phyloP scores from a whole-genome alignment of 805 yeast species.

The Candida andamanensis region DNA sequence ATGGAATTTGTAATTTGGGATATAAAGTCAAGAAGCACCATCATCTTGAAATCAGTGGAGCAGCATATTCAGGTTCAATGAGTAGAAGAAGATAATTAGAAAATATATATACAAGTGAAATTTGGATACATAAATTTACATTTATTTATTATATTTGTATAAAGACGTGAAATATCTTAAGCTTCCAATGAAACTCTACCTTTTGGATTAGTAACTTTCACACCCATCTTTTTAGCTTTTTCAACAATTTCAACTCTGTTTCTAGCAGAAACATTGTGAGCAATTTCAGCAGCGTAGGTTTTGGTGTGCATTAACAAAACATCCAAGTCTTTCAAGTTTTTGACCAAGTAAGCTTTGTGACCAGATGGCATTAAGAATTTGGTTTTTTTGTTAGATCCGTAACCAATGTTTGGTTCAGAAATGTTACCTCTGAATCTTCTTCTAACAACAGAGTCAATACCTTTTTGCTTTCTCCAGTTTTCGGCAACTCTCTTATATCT shows the following conservation, averaged over 20 bases:
- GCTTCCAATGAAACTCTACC: conserved; percentile 98
- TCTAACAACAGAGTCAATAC: conserved; percentile 99
- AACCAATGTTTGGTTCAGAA: conserved; percentile 99
- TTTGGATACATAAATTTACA: conserved; percentile 7
- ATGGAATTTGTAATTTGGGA: conserved; percentile 37
- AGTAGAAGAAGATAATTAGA: conserved; percentile 13
- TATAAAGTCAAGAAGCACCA: conserved; percentile 39
- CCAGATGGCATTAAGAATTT: conserved; percentile 95
- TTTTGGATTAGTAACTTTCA: conserved; percentile 98
- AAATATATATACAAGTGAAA: conserved; percentile 2
- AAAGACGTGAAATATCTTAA: conserved; percentile 40
- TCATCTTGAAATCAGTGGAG: conserved; percentile 35
- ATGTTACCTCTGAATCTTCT: conserved; percentile 99
- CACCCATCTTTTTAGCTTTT: conserved; percentile 97
- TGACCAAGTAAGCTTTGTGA: conserved; percentile 93
- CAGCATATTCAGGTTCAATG: conserved; percentile 23
- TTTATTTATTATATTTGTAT: conserved; percentile 11
- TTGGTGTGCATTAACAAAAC: conserved; percentile 94
- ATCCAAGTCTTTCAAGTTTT: conserved; percentile 91
- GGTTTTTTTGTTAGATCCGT: conserved; percentile 99
- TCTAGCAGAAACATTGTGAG: conserved; percentile 96
- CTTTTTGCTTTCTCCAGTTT: conserved; percentile 99
- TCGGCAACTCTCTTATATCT: conserved; percentile 97
- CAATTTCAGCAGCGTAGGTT: conserved; percentile 99
- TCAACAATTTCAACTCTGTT: conserved; percentile 96